Conservation (phyloP, 2,329 filamentous ascomycete species). For the Plenodomus biglobosus region DNA sequence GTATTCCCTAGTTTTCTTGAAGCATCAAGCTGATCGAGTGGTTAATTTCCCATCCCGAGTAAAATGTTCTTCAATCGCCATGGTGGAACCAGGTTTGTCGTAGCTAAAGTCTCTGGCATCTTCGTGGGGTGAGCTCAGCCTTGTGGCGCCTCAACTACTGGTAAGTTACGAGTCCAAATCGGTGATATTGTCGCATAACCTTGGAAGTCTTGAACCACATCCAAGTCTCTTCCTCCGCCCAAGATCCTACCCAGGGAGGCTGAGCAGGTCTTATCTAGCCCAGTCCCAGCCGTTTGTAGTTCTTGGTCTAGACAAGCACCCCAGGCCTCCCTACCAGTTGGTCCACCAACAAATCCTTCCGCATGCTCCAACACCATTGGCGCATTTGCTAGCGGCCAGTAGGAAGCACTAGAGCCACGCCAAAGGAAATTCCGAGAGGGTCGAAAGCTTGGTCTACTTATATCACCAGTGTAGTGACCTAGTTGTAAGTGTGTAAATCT, state of each 20-base stretch:
- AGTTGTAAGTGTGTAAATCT: no score
- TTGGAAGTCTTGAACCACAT: conserved; percentile 7
- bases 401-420: no score
- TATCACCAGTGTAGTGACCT: no score
- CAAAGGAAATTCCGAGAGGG: no score
- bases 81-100: not conserved
- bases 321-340: conserved; percentile 6
- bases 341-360: not conserved
- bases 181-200: conserved; percentile 10
- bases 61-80: not conserved
- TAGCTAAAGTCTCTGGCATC: conserved; percentile 3
- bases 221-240: conserved; percentile 8
- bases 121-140: conserved; percentile 1
- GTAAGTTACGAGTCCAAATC: no score
- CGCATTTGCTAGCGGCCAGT: no score
- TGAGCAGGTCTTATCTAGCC: not conserved
- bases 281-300: not conserved
- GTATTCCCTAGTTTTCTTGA: not conserved
- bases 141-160: conserved; percentile 16
- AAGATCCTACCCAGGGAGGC: conserved; percentile 7
- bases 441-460: no score
- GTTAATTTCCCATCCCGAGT: not conserved
- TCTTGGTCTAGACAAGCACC: conserved; percentile 1
- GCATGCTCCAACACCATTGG: not conserved
- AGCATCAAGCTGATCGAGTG: not conserved